These are phyloP conservation scores for Ophiosphaerella korrae DNA, from an alignment of 2,329 filamentous ascomycete species.

Conservation along the genomic window DNA sequence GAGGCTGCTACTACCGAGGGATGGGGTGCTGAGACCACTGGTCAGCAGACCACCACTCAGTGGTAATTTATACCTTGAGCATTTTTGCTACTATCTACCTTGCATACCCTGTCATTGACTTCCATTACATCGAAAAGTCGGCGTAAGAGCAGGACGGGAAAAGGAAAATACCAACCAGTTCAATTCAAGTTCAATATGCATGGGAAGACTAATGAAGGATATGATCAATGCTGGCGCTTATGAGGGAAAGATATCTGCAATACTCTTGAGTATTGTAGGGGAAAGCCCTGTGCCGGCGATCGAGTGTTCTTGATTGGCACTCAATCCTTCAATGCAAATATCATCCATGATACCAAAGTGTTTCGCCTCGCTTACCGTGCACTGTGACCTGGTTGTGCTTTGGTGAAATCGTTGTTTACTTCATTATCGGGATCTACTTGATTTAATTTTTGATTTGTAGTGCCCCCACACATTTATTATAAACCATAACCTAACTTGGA, in stretches of 20 bases:
- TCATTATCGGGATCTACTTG: too few species aligned
- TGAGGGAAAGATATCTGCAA: conserved; percentile 98
- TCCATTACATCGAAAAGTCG: conserved; percentile 26
- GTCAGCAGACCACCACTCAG: conserved; percentile 40
- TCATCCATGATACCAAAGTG: conserved; percentile 4
- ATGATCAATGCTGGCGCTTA: conserved; percentile 70
- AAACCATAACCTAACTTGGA: too few species aligned
- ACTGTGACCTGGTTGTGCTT: background rate
- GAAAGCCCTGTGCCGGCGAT: conserved; percentile 96
- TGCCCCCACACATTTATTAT: too few species aligned
- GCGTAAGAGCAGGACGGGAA: conserved; percentile 39
- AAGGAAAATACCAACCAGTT: conserved; percentile 30
- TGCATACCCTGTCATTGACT: conserved; percentile 45
- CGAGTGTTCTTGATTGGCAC: conserved; percentile 87
- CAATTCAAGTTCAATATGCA: conserved; percentile 15
- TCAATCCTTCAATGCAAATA: conserved; percentile 52
- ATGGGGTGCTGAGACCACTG: conserved; percentile 53
- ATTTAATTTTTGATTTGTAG: too few species aligned
- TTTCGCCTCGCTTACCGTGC: background rate
- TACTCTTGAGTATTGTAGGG: conserved; percentile 62
- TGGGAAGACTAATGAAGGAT: conserved; percentile 24
- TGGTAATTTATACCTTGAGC: conserved; percentile 50
- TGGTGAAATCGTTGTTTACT: background rate
- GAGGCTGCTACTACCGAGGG: conserved; percentile 57
- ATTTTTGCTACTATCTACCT: conserved; percentile 19